Conservation (phyloP, 768 basidiomycete species). For the Mycena albidolilacea region DNA sequence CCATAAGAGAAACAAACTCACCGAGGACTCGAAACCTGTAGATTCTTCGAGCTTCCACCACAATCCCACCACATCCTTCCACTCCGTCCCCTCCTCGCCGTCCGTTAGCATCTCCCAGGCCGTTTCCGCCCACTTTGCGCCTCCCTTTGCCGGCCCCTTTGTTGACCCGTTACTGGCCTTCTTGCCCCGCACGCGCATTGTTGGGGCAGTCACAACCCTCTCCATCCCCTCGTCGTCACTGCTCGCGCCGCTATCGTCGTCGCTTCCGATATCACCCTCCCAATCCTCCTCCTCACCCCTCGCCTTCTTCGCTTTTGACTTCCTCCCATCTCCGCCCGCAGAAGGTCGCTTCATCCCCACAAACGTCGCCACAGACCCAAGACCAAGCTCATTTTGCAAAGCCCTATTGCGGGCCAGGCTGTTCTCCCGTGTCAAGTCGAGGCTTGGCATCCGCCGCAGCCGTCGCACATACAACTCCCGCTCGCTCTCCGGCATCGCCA, state of each 20-base stretch:
- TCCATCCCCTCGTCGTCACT: neutral
- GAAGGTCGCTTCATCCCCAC: slow-evolving; percentile 13
- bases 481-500: neutral
- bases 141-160: neutral
- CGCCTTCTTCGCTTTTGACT: neutral
- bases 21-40: neutral
- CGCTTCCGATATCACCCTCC: neutral
- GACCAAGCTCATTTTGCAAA: neutral
- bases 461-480: neutral
- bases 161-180: no score
- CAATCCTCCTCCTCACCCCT: neutral
- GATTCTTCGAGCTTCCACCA: slow-evolving; percentile 12
- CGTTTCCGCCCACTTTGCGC: neutral
- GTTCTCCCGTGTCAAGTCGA: neutral
- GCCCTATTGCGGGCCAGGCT: neutral
- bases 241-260: neutral
- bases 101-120: neutral
- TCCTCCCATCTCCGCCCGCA: neutral
- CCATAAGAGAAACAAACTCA: neutral
- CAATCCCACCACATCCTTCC: neutral
- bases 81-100: neutral
- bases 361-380: neutral
- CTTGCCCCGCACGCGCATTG: neutral
- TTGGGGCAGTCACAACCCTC: neutral
- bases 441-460: neutral